Evolutionary conservation across 2,329 filamentous ascomycete species (phyloP).

Genomic region (Colletotrichum tamarilloi): DNA sequence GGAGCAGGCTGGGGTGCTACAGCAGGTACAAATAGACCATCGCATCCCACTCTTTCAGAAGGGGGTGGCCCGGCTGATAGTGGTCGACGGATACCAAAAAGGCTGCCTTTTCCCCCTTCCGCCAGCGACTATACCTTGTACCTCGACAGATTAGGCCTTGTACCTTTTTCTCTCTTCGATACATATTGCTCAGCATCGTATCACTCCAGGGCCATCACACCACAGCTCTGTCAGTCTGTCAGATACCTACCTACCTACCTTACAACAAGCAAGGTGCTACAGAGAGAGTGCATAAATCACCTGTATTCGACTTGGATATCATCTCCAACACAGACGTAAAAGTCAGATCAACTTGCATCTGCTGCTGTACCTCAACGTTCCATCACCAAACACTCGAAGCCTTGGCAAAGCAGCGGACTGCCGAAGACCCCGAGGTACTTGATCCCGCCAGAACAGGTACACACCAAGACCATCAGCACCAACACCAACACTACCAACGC

Average conservation of each 20-base stretch:
- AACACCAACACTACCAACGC: neutral
- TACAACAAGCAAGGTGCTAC: neutral
- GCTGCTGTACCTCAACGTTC: neutral
- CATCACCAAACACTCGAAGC: neutral
- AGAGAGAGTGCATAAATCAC: neutral
- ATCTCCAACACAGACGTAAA: neutral
- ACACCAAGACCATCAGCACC: too few species aligned
- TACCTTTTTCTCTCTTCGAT: neutral
- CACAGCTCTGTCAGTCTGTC: neutral
- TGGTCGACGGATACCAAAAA: conserved; percentile 12
- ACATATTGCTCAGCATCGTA: neutral
- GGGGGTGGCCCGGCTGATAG: conserved; percentile 23
- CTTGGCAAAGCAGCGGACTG: conserved; percentile 3
- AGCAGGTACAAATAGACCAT: conserved; percentile 34
- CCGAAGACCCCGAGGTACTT: conserved; percentile 8
- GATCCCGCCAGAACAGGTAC: neutral
- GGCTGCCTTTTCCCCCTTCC: neutral
- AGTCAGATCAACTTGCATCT: neutral
- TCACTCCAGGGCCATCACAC: neutral
- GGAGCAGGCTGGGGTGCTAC: neutral
- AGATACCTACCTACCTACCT: too few species aligned
- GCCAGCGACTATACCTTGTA: conserved; percentile 1
- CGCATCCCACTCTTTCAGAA: conserved; percentile 33
- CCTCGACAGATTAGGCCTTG: neutral
- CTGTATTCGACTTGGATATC: neutral